phyloP scores from a whole-genome alignment of 495 filamentous ascomycete species.

The Penicillium longicatenatum region DNA sequence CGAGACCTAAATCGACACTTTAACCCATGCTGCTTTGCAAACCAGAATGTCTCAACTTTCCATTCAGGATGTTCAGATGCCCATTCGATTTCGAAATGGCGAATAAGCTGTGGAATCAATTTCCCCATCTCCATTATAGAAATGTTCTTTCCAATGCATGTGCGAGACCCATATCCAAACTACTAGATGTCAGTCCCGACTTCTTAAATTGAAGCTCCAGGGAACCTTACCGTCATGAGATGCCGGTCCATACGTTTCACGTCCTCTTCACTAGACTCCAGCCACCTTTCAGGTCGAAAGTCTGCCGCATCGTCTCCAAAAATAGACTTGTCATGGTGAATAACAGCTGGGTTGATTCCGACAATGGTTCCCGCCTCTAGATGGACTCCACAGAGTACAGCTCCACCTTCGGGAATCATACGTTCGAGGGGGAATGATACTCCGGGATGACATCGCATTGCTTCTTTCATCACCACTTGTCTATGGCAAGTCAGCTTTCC shows the following conservation, averaged over 20 bases:
- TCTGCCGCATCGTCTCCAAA: conserved; percentile 51
- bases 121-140: conserved; percentile 22
- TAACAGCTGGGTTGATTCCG: conserved; percentile 26
- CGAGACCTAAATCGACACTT: conserved; percentile 12
- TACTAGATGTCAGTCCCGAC: conserved; percentile 3
- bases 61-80: conserved; percentile 16
- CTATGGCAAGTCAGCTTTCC: background rate
- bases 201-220: background rate
- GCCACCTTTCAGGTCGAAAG: conserved; percentile 56
- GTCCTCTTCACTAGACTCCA: conserved; percentile 38
- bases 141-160: conserved; percentile 24
- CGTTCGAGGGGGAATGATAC: conserved; percentile 18
- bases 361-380: conserved; percentile 22
- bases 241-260: conserved; percentile 15
- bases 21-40: conserved; percentile 22
- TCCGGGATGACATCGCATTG: conserved; percentile 23
- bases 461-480: conserved; percentile 21
- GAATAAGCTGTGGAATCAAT: conserved; percentile 12
- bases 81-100: conserved; percentile 18
- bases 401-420: conserved; percentile 18
- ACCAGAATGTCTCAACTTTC: conserved; percentile 20
- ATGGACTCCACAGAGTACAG: conserved; percentile 10
- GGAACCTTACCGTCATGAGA: conserved; percentile 15
- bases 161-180: conserved; percentile 21
- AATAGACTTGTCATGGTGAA: conserved; percentile 36